These are phyloP conservation scores for Vigna unguiculata DNA, from an alignment of 306 rosid genomes.

Conservation along the genomic window DNA sequence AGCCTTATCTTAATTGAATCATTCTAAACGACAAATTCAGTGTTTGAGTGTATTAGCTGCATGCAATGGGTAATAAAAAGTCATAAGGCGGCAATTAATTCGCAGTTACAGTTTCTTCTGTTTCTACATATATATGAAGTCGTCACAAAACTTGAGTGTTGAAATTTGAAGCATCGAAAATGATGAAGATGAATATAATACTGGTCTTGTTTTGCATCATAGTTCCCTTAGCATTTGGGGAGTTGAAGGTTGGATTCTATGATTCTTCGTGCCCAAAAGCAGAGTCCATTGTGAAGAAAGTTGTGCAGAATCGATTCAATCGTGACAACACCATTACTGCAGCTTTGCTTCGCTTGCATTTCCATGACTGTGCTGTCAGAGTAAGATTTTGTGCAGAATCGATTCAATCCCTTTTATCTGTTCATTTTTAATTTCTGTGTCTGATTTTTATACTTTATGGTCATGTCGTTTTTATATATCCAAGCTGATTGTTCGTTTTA, in stretches of 20 bases:
- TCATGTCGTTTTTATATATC: no score
- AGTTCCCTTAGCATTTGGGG: conserved; percentile 39
- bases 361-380: conserved; percentile 66
- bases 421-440: no score
- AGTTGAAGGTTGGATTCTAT: conserved; percentile 44
- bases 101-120: not conserved
- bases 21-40: not conserved
- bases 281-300: conserved; percentile 50
- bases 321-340: conserved; percentile 53
- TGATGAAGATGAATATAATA: conserved; percentile 24
- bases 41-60: conserved; percentile 39
- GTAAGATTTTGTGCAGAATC: conserved; percentile 39
- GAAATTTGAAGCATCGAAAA: not conserved
- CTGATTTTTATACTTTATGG: no score
- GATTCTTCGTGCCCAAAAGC: conserved; percentile 50
- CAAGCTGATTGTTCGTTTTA: no score
- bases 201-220: conserved; percentile 8
- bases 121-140: conserved; percentile 1
- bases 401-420: no score
- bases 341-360: conserved; percentile 66
- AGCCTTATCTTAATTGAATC: not conserved
- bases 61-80: not conserved
- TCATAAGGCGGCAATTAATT: conserved; percentile 30
- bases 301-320: conserved; percentile 48
- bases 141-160: not conserved